Percentiles rank a stretch among this genome's conserved stretches.
Conservation (phyloP, 2,329 filamentous ascomycete species). For the Arthrobotrys iridis region DNA sequence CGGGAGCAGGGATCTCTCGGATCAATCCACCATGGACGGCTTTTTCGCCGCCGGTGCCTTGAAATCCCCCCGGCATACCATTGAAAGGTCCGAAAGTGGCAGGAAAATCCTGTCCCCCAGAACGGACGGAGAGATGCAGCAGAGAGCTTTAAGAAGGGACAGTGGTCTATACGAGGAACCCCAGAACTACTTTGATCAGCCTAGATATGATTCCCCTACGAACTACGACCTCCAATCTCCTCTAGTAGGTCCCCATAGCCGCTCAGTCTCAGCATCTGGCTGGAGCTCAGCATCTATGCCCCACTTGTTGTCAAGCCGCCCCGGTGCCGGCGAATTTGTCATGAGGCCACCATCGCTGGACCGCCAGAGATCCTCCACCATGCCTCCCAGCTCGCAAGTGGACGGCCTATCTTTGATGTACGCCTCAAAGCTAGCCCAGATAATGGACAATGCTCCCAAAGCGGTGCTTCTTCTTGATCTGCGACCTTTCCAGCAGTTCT, state of each 20-base stretch:
- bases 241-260: slow-evolving; percentile 39
- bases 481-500: slow-evolving; percentile 84
- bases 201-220: slow-evolving; percentile 38
- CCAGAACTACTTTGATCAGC: slow-evolving; percentile 51
- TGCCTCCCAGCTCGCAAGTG: slow-evolving; percentile 55
- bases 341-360: slow-evolving; percentile 11
- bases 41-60: slow-evolving; percentile 44
- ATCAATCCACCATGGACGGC: slow-evolving; percentile 39
- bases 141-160: slow-evolving; percentile 25
- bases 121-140: slow-evolving; percentile 28
- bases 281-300: slow-evolving; percentile 43
- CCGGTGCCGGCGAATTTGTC: slow-evolving; percentile 37
- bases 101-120: slow-evolving; percentile 55
- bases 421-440: slow-evolving; percentile 54
- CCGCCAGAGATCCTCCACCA: slow-evolving; percentile 54
- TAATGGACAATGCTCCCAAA: slow-evolving; percentile 53
- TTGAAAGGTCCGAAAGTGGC: slow-evolving; percentile 49
- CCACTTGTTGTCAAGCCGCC: slow-evolving; percentile 16
- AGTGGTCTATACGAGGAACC: slow-evolving; percentile 44
- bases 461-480: slow-evolving; percentile 81
- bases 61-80: slow-evolving; percentile 40
- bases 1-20: slow-evolving; percentile 50
- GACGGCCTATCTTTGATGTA: slow-evolving; percentile 56
- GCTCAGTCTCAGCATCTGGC: slow-evolving; percentile 48
- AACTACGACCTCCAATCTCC: slow-evolving; percentile 27